Base-by-base conservation (phyloP, 176 grass and related monocot species). In the Oryza glaberrima region DNA sequence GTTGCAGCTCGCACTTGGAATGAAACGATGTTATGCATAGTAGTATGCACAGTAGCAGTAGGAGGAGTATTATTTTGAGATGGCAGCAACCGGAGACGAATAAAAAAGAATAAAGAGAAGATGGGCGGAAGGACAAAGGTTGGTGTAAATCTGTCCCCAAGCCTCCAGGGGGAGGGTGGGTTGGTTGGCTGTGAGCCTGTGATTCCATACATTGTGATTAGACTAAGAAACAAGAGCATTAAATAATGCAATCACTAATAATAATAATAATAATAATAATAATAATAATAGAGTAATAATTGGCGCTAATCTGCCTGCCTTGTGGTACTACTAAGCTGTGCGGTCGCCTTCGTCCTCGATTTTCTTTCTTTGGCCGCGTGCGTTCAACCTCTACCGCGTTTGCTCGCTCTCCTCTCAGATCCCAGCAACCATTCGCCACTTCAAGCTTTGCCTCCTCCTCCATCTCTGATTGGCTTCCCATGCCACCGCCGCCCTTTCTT, bases 341-440 rank as follows among this genome's bases (percentile, higher is more conserved):
- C 7, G 2, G 84, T 86, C 36, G 40, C 84, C 36, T 38, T 38
- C 36, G 36, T 68, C 52, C 19, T 51, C 36, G 6, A 36, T 77
- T 4, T 2, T 0, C 7, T 9, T 15, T 34, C 46, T 41, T 81
- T 49, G 49, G 25, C 68, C 47, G 67, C 28, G 58, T 61, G 70
- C 77, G 3, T 36, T 47, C 32, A 71, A 10, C 44, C 51, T 3
- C 76, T 70, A 16, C 77, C 86, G 86, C 86, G 86, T 69, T 87
- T 82, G 79, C 78, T 61, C 10, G 43, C 66, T 19, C 64, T 3
- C 2, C 78, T 67, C 47, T 47, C 82, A 83, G 72, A 84, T 71
- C 83, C n/a, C 60, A 7, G 16, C 12, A 73, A 77, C 46, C 83
- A 70, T 78, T 79, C 40, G 69, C 84, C 58, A 61, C 17, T 17